Percentiles rank a stretch among this genome's conserved stretches.
Evolutionary conservation across 148 eudicot species (phyloP).

Genomic region (Vaccinium vitisidaea): DNA sequence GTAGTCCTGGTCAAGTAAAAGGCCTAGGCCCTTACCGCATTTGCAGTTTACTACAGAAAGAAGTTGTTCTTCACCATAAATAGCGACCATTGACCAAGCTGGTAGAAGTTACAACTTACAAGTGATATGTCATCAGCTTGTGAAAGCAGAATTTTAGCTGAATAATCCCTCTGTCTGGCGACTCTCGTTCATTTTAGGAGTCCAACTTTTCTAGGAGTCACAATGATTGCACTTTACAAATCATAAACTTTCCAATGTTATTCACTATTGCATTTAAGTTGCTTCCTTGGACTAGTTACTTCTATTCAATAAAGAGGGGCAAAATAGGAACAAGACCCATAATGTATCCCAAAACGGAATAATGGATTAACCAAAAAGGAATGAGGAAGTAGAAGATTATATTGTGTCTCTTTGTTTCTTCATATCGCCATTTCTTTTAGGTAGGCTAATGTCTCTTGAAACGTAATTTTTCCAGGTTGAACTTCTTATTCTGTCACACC

Average conservation of each 20-base stretch:
- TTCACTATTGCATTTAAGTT: not conserved
- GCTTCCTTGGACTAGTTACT: not conserved
- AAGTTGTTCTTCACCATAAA: not conserved
- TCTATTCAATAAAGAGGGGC: not conserved
- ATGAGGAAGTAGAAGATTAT: not conserved
- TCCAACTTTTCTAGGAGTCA: not conserved
- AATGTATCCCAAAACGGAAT: not conserved
- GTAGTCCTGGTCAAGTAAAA: not conserved
- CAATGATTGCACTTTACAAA: not conserved
- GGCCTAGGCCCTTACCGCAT: not conserved
- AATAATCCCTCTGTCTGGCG: not conserved
- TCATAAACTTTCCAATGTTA: not conserved
- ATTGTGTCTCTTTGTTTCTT: not conserved
- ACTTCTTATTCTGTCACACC: conserved; percentile 97
- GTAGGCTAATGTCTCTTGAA: conserved; percentile 22
- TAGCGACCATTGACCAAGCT: not conserved
- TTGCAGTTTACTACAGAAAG: not conserved
- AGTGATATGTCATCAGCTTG: not conserved
- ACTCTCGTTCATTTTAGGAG: not conserved
- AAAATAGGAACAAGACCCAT: not conserved
- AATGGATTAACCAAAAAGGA: not conserved
- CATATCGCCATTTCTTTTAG: not conserved
- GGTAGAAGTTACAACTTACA: not conserved
- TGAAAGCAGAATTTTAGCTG: not conserved
- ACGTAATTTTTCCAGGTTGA: conserved; percentile 68